phyloP scores from a whole-genome alignment of 768 basidiomycete species.

The Saitozyma podzolica region DNA sequence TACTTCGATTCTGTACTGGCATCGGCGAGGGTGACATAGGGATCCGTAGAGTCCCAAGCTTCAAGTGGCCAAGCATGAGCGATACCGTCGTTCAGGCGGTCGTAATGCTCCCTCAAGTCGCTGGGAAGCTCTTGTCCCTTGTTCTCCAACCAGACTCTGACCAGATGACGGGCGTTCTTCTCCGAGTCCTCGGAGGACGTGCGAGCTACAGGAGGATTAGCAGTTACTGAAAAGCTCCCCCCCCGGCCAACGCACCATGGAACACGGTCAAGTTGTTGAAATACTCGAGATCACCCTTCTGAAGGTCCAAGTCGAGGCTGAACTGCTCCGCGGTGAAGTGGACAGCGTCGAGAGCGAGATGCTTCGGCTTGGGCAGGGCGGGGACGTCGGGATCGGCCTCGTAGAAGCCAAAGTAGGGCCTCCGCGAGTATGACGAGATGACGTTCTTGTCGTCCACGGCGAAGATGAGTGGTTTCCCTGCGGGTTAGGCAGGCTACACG shows the following conservation, averaged over 20 bases:
- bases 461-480: constrained; percentile 27
- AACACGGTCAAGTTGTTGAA: constrained; percentile 29
- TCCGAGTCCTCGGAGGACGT: no score
- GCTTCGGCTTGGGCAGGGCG: constrained; percentile 22
- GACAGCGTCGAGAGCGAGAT: constrained; percentile 30
- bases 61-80: no score
- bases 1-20: no score
- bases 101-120: no score
- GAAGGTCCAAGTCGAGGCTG: constrained; percentile 27
- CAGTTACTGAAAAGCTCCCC: no score
- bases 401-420: constrained; percentile 34
- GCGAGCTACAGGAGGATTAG: no score
- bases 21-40: no score
- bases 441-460: constrained; percentile 8
- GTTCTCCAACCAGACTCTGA: no score
- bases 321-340: constrained; percentile 33
- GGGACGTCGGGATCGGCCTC: constrained; percentile 20
- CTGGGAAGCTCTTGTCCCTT: no score
- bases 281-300: constrained; percentile 34
- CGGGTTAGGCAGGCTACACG: not conserved
- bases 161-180: no score
- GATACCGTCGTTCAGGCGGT: no score
- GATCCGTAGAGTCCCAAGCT: no score
- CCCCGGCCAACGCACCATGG: constrained; percentile 15
- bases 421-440: constrained; percentile 22